Conservation (phyloP, 768 basidiomycete genomes). For the Lenzites betulinus region DNA sequence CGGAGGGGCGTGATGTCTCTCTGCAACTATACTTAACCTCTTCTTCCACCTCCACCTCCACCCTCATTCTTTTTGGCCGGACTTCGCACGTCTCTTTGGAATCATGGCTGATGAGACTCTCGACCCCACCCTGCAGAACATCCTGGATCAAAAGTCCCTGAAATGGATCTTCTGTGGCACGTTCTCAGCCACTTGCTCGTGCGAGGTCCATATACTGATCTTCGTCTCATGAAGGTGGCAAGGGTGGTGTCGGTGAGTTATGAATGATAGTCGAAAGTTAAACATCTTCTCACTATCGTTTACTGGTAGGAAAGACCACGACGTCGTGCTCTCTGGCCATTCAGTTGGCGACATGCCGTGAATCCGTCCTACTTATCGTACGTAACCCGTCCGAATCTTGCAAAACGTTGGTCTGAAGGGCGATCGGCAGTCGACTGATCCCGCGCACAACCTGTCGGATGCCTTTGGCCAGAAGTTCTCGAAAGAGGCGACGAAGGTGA, state of each 20-base stretch:
- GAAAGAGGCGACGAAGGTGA: constrained; percentile 97
- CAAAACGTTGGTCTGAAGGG: not conserved
- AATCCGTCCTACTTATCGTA: constrained; percentile 97
- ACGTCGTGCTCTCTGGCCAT: constrained; percentile 98
- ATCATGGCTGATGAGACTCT: constrained; percentile 66
- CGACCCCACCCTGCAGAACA: constrained; percentile 87
- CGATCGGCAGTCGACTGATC: constrained; percentile 84
- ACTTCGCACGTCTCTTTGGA: not conserved
- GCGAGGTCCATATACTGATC: constrained; percentile 19
- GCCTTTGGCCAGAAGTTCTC: constrained; percentile 99
- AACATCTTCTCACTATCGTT: not conserved
- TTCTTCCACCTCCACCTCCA: constrained; percentile 1
- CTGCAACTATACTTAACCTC: not conserved
- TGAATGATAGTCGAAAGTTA: not conserved
- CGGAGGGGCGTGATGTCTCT: constrained; percentile 1
- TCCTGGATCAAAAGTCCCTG: constrained; percentile 88
- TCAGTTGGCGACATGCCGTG: constrained; percentile 84
- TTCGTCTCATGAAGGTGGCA: constrained; percentile 66
- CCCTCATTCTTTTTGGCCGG: not conserved
- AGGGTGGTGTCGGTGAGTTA: constrained; percentile 92
- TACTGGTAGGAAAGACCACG: constrained; percentile 87
- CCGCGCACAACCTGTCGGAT: constrained; percentile 99
- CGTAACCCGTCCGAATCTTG: not conserved
- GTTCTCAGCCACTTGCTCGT: constrained; percentile 34
- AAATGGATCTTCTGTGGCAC: constrained; percentile 99